Base-by-base conservation (phyloP, 192 early-diverging fungal genomes). In the Phlyctochytrium planicorne region DNA sequence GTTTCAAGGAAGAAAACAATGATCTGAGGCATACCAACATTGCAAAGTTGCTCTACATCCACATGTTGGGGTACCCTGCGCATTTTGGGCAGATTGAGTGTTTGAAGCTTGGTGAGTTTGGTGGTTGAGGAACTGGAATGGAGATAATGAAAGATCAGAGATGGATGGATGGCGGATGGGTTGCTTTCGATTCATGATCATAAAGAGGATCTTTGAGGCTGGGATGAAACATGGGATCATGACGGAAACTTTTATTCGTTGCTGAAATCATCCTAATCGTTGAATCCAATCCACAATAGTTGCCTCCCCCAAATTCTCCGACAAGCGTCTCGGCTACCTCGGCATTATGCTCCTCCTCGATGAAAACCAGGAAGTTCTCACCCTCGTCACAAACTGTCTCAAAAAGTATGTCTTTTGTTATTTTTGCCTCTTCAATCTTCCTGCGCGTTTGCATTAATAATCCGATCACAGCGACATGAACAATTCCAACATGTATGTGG, bases 21-120 rank as follows among this genome's bases (percentile, higher is more conserved):
- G 95, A 95, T 40, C 84, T 90, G 27, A 87, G 96, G 34, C 91
- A 95, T 74, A 83, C 90, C 65, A 99, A 98, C 79, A 90, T 99
- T 36, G 92, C 93, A 30, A 99, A 99, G 78, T 81, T 99, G 69
- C 83, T 99, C 14, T 99, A 99, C 70, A 97, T 99, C 64, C 93
- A 97, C 72, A 92, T 99, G 92, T 87, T 99, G 23, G 95, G 97
- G 23, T 97, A 97, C 69, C 95, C 96, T 32, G 97, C 96, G 30
- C 97, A 98, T 74, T 99, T 98, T 79, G 97, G 97, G 25, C 97
- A 99, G 81, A 95, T 99, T 50, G 97, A 99, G 75, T 99, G 97
- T 73, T 79, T 99, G 34, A 99, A 99, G 78, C 79, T 99, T 50
- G 85, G 85, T 87, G 69, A 2, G 76, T 24, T 57, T 6, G 14